phyloP scores from a whole-genome alignment of 805 yeast genomes.

The Candida alai region DNA sequence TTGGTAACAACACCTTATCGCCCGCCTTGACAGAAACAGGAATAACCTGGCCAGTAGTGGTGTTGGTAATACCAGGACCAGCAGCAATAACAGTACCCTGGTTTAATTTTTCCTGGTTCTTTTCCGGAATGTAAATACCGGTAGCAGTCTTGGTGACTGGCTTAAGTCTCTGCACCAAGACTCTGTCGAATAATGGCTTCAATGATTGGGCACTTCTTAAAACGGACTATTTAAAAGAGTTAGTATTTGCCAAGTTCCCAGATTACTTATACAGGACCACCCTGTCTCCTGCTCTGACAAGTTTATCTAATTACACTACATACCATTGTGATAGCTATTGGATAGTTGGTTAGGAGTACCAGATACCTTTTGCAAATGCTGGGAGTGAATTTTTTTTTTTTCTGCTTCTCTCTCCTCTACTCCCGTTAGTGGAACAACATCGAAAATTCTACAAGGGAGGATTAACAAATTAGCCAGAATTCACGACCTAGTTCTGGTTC shows the following conservation, averaged over 20 bases:
- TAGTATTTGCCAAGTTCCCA: no score
- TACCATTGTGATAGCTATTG: slow-evolving; percentile 3
- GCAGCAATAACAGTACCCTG: slow-evolving; percentile 90
- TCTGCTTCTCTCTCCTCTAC: neutral
- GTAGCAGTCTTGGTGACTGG: slow-evolving; percentile 89
- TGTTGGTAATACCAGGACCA: slow-evolving; percentile 87
- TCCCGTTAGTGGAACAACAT: slow-evolving; percentile 1
- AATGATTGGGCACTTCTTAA: slow-evolving; percentile 82
- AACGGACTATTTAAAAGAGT: slow-evolving; percentile 40
- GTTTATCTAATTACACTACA: neutral
- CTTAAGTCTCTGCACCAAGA: slow-evolving; percentile 90
- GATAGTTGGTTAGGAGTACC: slow-evolving; percentile 6
- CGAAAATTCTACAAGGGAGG: slow-evolving; percentile 9
- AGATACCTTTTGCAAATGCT: slow-evolving; percentile 2
- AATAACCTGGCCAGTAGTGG: slow-evolving; percentile 64
- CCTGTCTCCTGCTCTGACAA: no score
- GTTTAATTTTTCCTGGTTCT: slow-evolving; percentile 90
- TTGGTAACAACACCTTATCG: slow-evolving; percentile 91
- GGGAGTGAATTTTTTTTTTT: neutral
- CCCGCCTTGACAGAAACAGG: slow-evolving; percentile 80
- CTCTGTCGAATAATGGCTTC: slow-evolving; percentile 93
- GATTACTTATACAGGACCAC: no score
- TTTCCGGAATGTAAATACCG: slow-evolving; percentile 92
- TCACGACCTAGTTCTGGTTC: slow-evolving; percentile 10
- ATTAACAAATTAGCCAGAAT: slow-evolving; percentile 3